phyloP scores from a whole-genome alignment of 805 yeast species.

The Kurtzmaniella fragi region DNA sequence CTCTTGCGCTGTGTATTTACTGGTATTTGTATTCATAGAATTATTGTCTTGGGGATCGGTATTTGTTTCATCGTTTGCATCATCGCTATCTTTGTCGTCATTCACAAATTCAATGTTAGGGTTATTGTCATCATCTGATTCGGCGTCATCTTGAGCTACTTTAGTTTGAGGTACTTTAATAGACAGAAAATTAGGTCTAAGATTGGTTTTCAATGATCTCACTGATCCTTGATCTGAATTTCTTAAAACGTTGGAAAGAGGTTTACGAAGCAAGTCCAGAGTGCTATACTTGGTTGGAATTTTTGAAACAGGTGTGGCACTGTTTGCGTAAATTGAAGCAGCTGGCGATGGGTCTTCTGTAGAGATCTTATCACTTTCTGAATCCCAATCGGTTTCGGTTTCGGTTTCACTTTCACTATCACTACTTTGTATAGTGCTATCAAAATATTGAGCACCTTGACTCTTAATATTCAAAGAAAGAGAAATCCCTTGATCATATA shows the following conservation, averaged over 20 bases:
- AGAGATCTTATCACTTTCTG: neutral
- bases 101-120: conserved; percentile 61
- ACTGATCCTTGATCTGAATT: conserved; percentile 23
- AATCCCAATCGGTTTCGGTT: conserved; percentile 1
- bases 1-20: neutral
- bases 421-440: conserved; percentile 14
- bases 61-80: conserved; percentile 19
- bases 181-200: conserved; percentile 63
- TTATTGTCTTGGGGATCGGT: conserved; percentile 5
- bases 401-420: conserved; percentile 3
- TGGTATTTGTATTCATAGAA: neutral
- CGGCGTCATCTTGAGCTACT: conserved; percentile 63
- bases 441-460: conserved; percentile 25
- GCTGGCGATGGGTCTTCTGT: too few relatives aligned
- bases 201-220: conserved; percentile 30
- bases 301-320: neutral
- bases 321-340: neutral
- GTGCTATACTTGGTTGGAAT: neutral
- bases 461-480: conserved; percentile 76
- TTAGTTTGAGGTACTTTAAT: conserved; percentile 67
- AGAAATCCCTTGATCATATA: conserved; percentile 64
- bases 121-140: conserved; percentile 45
- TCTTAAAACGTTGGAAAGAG: neutral
- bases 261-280: neutral
- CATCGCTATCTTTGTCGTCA: conserved; percentile 26